Base-by-base conservation (phyloP, 176 grass and related monocot genomes). In the Lolium rigidum region DNA sequence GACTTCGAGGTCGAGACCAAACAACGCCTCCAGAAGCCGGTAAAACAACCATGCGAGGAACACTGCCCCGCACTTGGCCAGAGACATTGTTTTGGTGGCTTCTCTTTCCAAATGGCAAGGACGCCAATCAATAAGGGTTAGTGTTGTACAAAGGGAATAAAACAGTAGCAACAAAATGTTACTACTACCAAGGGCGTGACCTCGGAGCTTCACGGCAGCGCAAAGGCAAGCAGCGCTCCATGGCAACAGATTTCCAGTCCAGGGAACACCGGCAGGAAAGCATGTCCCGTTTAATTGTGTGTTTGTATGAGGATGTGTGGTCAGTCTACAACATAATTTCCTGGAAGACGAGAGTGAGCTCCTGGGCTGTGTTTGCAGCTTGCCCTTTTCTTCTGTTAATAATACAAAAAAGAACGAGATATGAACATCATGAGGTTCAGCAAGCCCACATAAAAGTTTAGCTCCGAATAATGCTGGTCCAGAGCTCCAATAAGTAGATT, bases 291-390 rank as follows among this genome's bases (percentile, higher is more conserved):
- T 83, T 49, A 77, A 68, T 18, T 85, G 51, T 80, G 71, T 84
- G 61, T 78, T 68, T 77, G 84, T 87, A 84, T 83, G 69, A 58
- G 75, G 59, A 77, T 82, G 43, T 83, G 64, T 77, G 75, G 82
- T 93, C 86, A 86, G 70, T 85, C 74, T 92, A 89, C 88, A 87
- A 95, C 85, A 92, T 79, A 77, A 93, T 83, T 93, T 99, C 90
- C 79, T 91, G 94, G 88, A 99, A 91, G 26, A 86, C 94, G n/a
- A 99, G 90, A 76, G 82, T 88, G 65, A 99, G 90, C 85, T 99
- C 97, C 61, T 93, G 92, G 43, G 97, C 94, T 78, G 83, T 86
- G 81, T 91, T 99, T 86, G 87, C 92, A 14, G 94, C 85, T 14
- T 80, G 87, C 22, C 94, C 97, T 94, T 91, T 95, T 92, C 87